Evolutionary conservation across 2,329 filamentous ascomycete genomes (phyloP).

Genomic region (Daldinia eschscholtzii): DNA sequence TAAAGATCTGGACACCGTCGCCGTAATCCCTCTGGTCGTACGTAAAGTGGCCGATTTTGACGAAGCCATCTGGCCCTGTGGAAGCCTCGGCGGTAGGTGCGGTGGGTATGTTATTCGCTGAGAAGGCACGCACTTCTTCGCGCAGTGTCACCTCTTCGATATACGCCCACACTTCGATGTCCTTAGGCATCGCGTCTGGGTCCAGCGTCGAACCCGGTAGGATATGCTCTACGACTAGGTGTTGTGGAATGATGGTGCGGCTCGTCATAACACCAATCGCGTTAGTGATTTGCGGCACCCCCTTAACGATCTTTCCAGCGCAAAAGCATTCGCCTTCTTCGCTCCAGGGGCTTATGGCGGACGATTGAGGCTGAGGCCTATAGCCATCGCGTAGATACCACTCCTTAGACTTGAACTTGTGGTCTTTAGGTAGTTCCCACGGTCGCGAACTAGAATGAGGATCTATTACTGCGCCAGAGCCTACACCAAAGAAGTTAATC

Average conservation of each 20-base stretch:
- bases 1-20: slow-evolving; percentile 66
- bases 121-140: slow-evolving; percentile 59
- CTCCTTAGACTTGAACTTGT: slow-evolving; percentile 41
- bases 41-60: slow-evolving; percentile 69
- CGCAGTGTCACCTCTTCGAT: slow-evolving; percentile 62
- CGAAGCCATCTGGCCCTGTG: slow-evolving; percentile 57
- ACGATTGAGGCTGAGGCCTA: slow-evolving; percentile 56
- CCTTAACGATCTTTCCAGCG: slow-evolving; percentile 63
- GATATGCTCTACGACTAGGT: slow-evolving; percentile 81
- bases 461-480: slow-evolving; percentile 76
- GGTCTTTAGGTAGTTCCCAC: slow-evolving; percentile 56
- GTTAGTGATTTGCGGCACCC: slow-evolving; percentile 67
- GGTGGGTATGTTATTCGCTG: slow-evolving; percentile 57
- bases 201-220: slow-evolving; percentile 71
- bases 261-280: slow-evolving; percentile 72
- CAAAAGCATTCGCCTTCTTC: slow-evolving; percentile 93
- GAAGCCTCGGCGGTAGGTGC: background rate
- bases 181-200: slow-evolving; percentile 71
- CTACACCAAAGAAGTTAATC: slow-evolving; percentile 80
- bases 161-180: slow-evolving; percentile 78
- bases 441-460: slow-evolving; percentile 70
- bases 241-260: slow-evolving; percentile 71
- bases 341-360: slow-evolving; percentile 77
- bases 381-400: slow-evolving; percentile 49
- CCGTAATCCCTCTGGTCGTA: slow-evolving; percentile 62